Evolutionary conservation across 2,329 filamentous ascomycete species (phyloP).

Genomic region (Ophiocordyceps camponoti-floridani): DNA sequence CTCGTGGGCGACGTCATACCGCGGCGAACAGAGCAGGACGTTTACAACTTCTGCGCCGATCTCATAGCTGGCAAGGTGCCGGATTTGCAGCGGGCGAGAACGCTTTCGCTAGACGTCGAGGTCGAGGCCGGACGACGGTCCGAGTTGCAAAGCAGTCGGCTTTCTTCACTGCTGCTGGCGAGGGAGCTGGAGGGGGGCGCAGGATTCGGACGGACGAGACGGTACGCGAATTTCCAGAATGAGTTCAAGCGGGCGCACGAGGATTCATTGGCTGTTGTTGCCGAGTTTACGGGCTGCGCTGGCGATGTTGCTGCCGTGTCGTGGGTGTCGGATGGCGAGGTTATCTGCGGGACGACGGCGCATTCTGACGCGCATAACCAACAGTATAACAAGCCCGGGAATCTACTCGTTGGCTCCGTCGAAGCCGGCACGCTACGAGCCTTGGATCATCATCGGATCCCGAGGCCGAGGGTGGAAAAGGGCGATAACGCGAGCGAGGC

Average conservation of each 20-base stretch:
- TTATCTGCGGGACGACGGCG: constrained; percentile 43
- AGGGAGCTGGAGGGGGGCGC: constrained; percentile 29
- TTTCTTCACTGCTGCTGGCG: constrained; percentile 26
- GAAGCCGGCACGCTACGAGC: constrained; percentile 24
- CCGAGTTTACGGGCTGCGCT: constrained; percentile 42
- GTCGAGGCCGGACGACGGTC: constrained; percentile 3
- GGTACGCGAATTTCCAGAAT: constrained; percentile 24
- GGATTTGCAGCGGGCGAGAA: constrained; percentile 2
- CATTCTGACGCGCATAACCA: constrained; percentile 46
- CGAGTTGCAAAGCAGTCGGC: constrained; percentile 5
- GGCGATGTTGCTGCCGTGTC: constrained; percentile 40
- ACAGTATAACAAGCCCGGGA: constrained; percentile 48
- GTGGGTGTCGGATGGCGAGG: constrained; percentile 35
- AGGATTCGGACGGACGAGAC: constrained; percentile 21
- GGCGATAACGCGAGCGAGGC: constrained; percentile 36
- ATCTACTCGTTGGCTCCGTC: constrained; percentile 37
- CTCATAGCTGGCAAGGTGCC: constrained; percentile 7
- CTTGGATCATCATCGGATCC: constrained; percentile 38
- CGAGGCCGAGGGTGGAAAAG: constrained; percentile 31
- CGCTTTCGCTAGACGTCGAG: constrained; percentile 13
- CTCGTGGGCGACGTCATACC: constrained; percentile 7
- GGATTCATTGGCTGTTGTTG: constrained; percentile 29
- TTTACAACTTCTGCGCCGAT: constrained; percentile 15
- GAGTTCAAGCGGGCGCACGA: constrained; percentile 27
- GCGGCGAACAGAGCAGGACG: constrained; percentile 10